Conservation (phyloP, 164 flowering plant species). For the Sedum album region DNA sequence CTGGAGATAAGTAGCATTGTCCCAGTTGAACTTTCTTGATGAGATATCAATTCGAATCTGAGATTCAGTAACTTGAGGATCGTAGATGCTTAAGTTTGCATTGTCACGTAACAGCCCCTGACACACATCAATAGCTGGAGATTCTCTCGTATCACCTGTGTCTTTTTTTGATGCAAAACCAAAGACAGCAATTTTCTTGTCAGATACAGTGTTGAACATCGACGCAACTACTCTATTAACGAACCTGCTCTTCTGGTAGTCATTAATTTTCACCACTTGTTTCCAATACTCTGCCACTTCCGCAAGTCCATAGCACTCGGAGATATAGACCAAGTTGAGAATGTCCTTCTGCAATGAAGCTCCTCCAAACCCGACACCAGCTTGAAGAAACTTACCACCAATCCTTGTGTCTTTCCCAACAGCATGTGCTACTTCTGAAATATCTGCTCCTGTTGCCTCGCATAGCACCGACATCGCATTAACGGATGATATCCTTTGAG, state of each 20-base stretch:
- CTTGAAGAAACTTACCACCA: slow-evolving; percentile 46
- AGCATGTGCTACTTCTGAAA: slow-evolving; percentile 38
- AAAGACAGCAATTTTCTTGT: slow-evolving; percentile 44
- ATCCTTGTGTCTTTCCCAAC: slow-evolving; percentile 45
- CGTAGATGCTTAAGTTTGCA: slow-evolving; percentile 60
- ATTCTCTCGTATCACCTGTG: slow-evolving; percentile 38
- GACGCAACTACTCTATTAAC: slow-evolving; percentile 50
- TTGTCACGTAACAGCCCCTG: slow-evolving; percentile 53
- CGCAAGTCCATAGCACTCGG: slow-evolving; percentile 44
- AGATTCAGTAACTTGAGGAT: slow-evolving; percentile 64
- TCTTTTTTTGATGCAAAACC: slow-evolving; percentile 61
- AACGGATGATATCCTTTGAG: too few relatives aligned
- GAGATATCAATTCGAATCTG: slow-evolving; percentile 60
- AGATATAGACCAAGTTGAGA: slow-evolving; percentile 43
- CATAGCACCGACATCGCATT: too few relatives aligned
- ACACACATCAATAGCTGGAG: slow-evolving; percentile 48
- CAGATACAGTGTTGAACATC: slow-evolving; percentile 48
- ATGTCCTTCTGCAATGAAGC: slow-evolving; percentile 52
- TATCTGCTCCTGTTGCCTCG: too few relatives aligned
- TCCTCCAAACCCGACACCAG: slow-evolving; percentile 54
- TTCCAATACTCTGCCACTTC: slow-evolving; percentile 48
- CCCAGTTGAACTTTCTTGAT: slow-evolving; percentile 70
- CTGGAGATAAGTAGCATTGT: slow-evolving; percentile 56
- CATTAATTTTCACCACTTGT: too few relatives aligned
- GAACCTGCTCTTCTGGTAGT: slow-evolving; percentile 41